These are phyloP conservation scores for Kodamaea hsintzibuensis DNA, from an alignment of 805 yeast genomes.

Conservation along the genomic window DNA sequence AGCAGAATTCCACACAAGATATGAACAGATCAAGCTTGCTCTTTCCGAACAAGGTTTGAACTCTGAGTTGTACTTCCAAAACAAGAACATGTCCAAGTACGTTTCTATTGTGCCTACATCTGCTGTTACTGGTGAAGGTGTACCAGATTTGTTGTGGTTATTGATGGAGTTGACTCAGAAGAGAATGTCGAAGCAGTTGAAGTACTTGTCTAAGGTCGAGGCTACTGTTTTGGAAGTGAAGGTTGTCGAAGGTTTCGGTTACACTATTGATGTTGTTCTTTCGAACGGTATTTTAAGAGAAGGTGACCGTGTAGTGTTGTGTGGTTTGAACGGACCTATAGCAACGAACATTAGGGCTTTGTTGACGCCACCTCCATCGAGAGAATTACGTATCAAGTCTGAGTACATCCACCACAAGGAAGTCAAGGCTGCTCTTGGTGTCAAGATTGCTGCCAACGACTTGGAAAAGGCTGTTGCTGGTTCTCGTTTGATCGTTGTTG, in stretches of 20 bases:
- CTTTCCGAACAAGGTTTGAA: slow-evolving; percentile 98
- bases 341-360: slow-evolving; percentile 95
- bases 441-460: slow-evolving; percentile 96
- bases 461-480: slow-evolving; percentile 99
- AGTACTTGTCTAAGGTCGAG: slow-evolving; percentile 90
- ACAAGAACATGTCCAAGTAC: slow-evolving; percentile 87
- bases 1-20: slow-evolving; percentile 88
- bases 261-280: slow-evolving; percentile 95
- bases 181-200: slow-evolving; percentile 98
- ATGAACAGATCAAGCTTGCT: slow-evolving; percentile 80
- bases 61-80: slow-evolving; percentile 94
- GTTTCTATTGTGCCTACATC: slow-evolving; percentile 98
- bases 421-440: slow-evolving; percentile 99
- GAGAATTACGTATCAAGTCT: slow-evolving; percentile 95
- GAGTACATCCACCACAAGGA: slow-evolving; percentile 95
- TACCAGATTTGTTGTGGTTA: slow-evolving; percentile 96
- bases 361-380: slow-evolving; percentile 94
- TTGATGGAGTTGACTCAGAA: slow-evolving; percentile 93
- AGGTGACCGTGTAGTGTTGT: slow-evolving; percentile 92
- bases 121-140: slow-evolving; percentile 99
- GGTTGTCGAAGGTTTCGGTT: slow-evolving; percentile 98
- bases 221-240: slow-evolving; percentile 97
- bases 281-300: slow-evolving; percentile 95
- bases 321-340: slow-evolving; percentile 98
- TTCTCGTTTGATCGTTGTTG: slow-evolving; percentile 90